Evolutionary conservation across 306 rosid species (phyloP).

Genomic region (Hippophae rhamnoides): DNA sequence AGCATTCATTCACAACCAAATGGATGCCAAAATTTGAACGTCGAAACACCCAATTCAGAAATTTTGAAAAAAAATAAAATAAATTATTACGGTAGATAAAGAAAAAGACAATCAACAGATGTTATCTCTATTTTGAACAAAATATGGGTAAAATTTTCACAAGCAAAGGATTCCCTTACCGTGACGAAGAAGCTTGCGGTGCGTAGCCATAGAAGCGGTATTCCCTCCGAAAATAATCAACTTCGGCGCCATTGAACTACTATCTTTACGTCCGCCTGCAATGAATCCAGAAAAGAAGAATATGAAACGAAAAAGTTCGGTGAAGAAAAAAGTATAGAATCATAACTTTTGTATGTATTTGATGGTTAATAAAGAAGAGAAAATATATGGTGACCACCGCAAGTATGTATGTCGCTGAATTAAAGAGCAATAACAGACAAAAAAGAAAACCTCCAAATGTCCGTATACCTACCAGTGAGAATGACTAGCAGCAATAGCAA

Average conservation of each 20-base stretch:
- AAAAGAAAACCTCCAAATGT: background rate
- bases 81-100: background rate
- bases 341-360: too few species aligned
- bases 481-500: conserved; percentile 9
- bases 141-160: background rate
- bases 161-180: conserved; percentile 9
- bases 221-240: conserved; percentile 14
- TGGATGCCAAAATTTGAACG: conserved; percentile 4
- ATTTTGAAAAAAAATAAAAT: background rate
- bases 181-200: conserved; percentile 58
- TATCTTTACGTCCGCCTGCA: conserved; percentile 24
- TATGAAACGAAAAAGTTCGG: background rate
- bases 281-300: background rate
- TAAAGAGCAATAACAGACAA: conserved; percentile 11
- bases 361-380: too few species aligned
- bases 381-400: background rate
- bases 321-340: too few species aligned
- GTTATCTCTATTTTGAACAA: background rate
- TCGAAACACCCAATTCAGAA: background rate
- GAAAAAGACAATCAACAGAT: background rate
- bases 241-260: conserved; percentile 3
- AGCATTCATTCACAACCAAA: conserved; percentile 7
- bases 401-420: conserved; percentile 14
- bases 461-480: conserved; percentile 34
- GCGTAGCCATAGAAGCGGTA: conserved; percentile 12